Evolutionary conservation across 306 rosid genomes (phyloP), one percentile per base, ranked within the genome.

Genomic region (Cyclanthera cordifolia): DNA sequence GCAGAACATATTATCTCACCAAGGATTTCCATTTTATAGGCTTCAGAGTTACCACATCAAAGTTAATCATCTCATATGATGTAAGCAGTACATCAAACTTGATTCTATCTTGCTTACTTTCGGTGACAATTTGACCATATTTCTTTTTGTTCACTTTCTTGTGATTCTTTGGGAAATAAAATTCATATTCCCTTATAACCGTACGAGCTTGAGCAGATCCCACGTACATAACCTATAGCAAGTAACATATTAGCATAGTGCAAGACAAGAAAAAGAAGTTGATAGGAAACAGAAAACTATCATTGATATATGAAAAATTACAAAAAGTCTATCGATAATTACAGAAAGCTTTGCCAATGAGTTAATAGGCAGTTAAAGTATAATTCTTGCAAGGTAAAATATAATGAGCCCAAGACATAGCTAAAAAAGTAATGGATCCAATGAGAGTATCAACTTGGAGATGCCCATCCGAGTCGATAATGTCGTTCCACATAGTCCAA

Each of bases 61-160:
- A 71, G 91, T 90, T 94, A 77, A 94, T 90, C 99, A 94, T 94
- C 82, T 93, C 99, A 81, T 93, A 93, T 13, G 99, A 93, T 67
- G 97, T 93, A 71, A 93, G 82, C 78, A 93, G 96, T 60, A 93
- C 97, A 76, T 93, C 96, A 79, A 93, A 90, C 72, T 93, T 93
- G 78, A 93, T 93, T 81, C 99, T 87, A 61, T 93, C 97, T 79
- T 90, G 95, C 85, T 90, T 93, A 82, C 84, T 93, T 80, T 93
- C 99, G 55, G 82, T 67, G 24, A 81, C 76, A 72, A 80, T 52
- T 41, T 79, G 85, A 74, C 95, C 85, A 73, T 84, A 86, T 83
- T 88, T 93, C 82, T 88, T 93, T 83, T 86, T 93, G 87, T 93
- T 93, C 49, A 80, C 80, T 82, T 90, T 93, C 81, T 93, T 93